Evolutionary conservation across 2,329 filamentous ascomycete genomes (phyloP), one percentile per base, ranked within the genome.

Genomic region (Sordariomycetes sp.): DNA sequence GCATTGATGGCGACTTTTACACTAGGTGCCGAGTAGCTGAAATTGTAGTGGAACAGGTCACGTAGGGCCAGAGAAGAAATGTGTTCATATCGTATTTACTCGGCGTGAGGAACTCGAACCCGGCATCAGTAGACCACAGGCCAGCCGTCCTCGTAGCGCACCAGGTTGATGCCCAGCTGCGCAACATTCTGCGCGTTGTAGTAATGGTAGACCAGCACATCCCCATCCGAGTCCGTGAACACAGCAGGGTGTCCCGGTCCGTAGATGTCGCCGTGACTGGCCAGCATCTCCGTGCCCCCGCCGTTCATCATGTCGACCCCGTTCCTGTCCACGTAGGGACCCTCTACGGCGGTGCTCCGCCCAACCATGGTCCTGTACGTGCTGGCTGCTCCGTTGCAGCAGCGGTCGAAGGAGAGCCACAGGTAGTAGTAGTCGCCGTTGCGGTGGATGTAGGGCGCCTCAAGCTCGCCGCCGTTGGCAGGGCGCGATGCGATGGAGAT

Each of bases 361-460:
- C 51, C 51, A n/a, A 54, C 51, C 51, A 54, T 54, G 32, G 48
- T 42, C 9, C 51, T 47, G 29, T 54, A 54, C 0, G 51, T 54
- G 43, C 50, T 53, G 3, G 40, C 33, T 10, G 48, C 48, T 16
- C 51, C 51, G 5, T 41, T 26, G 17, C 51, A 54, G 43, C 51
- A 54, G 25, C 36, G 45, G 34, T 55, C 51, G 11, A 55, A 55
- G 1, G 51, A 51, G 2, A 48, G 46, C 48, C 49, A 55, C n/a
- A 54, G 48, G 33, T 54, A 55, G 40, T 54, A 55, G 30, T 44
- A 53, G 38, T 41, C 45, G 15, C 50, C 50, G 21, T 36, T 40
- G 12, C 44, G 45, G n/a, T 35, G 42, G 30, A 54, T 54, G 39
- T 40, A 51, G 12, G 51, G 51, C 0, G 51, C 51, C 21, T 54